Percentiles rank a stretch among this genome's conserved stretches.
These are phyloP conservation scores for Chionographis japonica DNA, from an alignment of 106 monocot genomes.

Conservation along the genomic window DNA sequence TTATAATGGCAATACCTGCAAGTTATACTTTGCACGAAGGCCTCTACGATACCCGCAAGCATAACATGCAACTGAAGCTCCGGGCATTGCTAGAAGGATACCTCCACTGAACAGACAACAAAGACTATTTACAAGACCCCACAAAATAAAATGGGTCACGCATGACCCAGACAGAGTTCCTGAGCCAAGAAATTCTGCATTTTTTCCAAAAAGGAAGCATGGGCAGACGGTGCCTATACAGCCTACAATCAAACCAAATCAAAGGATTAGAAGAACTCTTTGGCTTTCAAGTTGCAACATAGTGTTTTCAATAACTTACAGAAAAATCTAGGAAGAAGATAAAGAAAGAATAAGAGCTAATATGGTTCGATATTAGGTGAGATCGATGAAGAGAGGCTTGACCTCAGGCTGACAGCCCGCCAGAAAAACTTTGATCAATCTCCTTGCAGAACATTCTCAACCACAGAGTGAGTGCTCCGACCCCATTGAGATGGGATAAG, in stretches of 20 bases:
- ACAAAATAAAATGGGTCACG: slow-evolving; percentile 76
- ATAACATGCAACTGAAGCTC: slow-evolving; percentile 77
- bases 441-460: too few relatives aligned
- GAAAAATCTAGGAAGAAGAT: neutral
- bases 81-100: slow-evolving; percentile 54
- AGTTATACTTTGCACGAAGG: slow-evolving; percentile 56
- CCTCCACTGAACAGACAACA: slow-evolving; percentile 78
- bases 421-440: too few relatives aligned
- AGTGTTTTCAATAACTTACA: neutral
- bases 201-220: slow-evolving; percentile 81
- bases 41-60: slow-evolving; percentile 72
- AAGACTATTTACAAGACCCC: slow-evolving; percentile 67
- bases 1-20: slow-evolving; percentile 40
- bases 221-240: slow-evolving; percentile 78
- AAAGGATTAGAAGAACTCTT: neutral
- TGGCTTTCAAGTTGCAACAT: neutral
- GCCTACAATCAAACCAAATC: slow-evolving; percentile 38
- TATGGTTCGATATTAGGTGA: too few relatives aligned
- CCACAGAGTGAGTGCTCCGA: too few relatives aligned
- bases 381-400: too few relatives aligned
- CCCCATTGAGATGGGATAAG: too few relatives aligned
- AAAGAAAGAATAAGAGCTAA: neutral
- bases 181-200: slow-evolving; percentile 86
- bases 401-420: too few relatives aligned
- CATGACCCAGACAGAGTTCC: slow-evolving; percentile 81